Evolutionary conservation across 345 rosid genomes (phyloP).

Genomic region (Odontarrhena argentea): DNA sequence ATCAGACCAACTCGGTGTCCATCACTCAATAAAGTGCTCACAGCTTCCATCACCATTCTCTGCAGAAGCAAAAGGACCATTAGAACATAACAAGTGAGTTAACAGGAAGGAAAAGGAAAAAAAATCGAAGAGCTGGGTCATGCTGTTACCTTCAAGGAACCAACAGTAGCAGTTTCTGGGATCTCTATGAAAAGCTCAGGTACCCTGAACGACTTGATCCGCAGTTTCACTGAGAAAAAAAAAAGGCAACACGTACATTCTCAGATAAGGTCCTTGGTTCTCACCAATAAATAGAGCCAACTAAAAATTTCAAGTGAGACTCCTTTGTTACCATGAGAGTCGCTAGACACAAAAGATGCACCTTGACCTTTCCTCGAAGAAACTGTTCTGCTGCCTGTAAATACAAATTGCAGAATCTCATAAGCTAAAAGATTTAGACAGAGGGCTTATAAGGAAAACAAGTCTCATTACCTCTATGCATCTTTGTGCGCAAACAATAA

Average conservation of each 20-base stretch:
- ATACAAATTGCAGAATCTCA: slow-evolving; percentile 24
- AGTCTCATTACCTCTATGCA: slow-evolving; percentile 48
- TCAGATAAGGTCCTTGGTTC: background rate
- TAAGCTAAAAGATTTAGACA: slow-evolving; percentile 16
- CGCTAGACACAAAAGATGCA: slow-evolving; percentile 40
- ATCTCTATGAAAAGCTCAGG: slow-evolving; percentile 89
- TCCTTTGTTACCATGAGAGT: slow-evolving; percentile 36
- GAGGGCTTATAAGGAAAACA: slow-evolving; percentile 1
- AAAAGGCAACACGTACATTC: background rate
- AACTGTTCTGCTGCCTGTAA: slow-evolving; percentile 51
- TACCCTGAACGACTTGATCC: slow-evolving; percentile 91
- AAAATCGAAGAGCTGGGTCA: background rate
- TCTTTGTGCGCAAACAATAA: slow-evolving; percentile 44
- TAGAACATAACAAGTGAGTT: background rate
- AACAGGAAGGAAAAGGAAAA: background rate
- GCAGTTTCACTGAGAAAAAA: slow-evolving; percentile 71
- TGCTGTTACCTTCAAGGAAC: slow-evolving; percentile 72
- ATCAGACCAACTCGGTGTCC: slow-evolving; percentile 78
- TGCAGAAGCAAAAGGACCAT: slow-evolving; percentile 38
- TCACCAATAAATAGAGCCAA: background rate
- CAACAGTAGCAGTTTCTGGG: slow-evolving; percentile 89
- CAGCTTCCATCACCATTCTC: slow-evolving; percentile 95
- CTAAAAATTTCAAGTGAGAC: slow-evolving; percentile 1
- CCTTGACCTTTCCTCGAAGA: slow-evolving; percentile 51
- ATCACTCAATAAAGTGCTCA: slow-evolving; percentile 72